Conservation (phyloP, 2,329 filamentous ascomycete species). For the Sclerotinia spermophila region DNA sequence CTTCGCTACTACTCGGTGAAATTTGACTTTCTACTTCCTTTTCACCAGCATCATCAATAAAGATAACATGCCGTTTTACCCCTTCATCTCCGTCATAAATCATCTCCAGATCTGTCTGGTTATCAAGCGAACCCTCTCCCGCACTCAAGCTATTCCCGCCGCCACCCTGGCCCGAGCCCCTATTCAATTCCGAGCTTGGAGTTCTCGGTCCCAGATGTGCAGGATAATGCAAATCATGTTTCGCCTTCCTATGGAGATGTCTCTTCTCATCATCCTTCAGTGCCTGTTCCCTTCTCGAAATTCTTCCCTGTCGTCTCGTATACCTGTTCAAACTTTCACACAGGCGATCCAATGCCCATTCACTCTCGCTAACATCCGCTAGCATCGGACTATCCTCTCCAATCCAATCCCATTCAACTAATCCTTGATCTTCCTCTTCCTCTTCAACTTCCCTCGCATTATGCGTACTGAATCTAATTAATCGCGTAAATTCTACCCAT, state of each 20-base stretch:
- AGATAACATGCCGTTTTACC: not conserved
- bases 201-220: conserved; percentile 8
- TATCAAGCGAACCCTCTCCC: not conserved
- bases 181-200: not conserved
- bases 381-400: conserved; percentile 66
- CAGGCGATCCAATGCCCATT: conserved; percentile 64
- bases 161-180: not conserved
- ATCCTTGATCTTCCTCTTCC: conserved; percentile 53
- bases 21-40: not conserved
- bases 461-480: conserved; percentile 55
- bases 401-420: conserved; percentile 71
- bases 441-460: conserved; percentile 35
- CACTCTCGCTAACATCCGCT: conserved; percentile 57
- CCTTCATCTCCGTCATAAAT: not conserved
- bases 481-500: conserved; percentile 61
- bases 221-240: conserved; percentile 10
- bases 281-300: conserved; percentile 23
- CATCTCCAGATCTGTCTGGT: too few species aligned
- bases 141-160: not conserved
- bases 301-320: conserved; percentile 32
- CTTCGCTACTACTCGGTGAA: not conserved
- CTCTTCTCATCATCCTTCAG: not conserved
- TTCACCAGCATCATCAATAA: not conserved
- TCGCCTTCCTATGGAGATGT: not conserved
- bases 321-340: conserved; percentile 57